phyloP scores from a whole-genome alignment of 2,329 filamentous ascomycete genomes.

The Drechslerella dactyloides region DNA sequence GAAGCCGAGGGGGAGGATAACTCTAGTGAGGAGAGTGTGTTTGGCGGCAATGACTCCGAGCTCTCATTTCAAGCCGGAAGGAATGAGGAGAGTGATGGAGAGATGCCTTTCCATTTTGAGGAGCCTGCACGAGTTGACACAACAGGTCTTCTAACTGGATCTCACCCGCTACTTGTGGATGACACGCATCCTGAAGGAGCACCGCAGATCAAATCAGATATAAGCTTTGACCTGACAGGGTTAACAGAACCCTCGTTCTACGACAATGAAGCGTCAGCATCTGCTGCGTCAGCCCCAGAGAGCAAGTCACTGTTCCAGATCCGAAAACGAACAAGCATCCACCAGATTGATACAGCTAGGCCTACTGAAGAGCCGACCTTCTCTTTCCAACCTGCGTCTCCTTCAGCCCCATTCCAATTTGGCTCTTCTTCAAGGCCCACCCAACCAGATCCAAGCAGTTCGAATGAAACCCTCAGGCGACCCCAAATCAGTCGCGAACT shows the following conservation, averaged over 20 bases:
- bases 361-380: constrained; percentile 20
- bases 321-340: constrained; percentile 32
- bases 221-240: constrained; percentile 34
- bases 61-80: constrained; percentile 37
- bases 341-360: constrained; percentile 7
- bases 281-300: constrained; percentile 20
- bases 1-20: constrained; percentile 51
- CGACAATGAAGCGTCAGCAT: constrained; percentile 35
- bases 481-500: constrained; percentile 53
- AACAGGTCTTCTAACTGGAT: constrained; percentile 2
- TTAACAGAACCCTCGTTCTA: constrained; percentile 37
- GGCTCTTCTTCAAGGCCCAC: constrained; percentile 28
- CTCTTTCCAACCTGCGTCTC: constrained; percentile 23
- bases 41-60: constrained; percentile 44
- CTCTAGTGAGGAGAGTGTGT: constrained; percentile 45
- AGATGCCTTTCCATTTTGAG: constrained; percentile 45
- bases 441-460: constrained; percentile 5
- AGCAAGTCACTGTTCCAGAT: constrained; percentile 36
- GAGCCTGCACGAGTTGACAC: constrained; percentile 31
- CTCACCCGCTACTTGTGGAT: constrained; percentile 13
- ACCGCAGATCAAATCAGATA: constrained; percentile 18
- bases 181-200: constrained; percentile 5
- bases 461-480: constrained; percentile 31
- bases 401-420: constrained; percentile 34
- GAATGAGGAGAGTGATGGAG: constrained; percentile 36